These are phyloP conservation scores for Betula pendula DNA, from an alignment of 306 rosid genomes.

Conservation along the genomic window DNA sequence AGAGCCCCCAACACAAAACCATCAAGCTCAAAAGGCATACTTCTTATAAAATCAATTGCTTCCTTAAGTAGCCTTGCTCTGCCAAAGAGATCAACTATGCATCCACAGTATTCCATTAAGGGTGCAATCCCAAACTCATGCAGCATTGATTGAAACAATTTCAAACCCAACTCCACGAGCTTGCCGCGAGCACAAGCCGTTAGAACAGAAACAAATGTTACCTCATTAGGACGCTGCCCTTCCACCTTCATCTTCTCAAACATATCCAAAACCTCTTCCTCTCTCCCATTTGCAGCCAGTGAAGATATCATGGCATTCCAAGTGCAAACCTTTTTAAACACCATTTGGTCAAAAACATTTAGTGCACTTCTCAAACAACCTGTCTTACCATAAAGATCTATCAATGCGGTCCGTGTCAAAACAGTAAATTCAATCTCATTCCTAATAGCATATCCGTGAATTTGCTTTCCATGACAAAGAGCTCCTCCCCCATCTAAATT, in stretches of 20 bases:
- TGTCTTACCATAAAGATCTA: slow-evolving; percentile 76
- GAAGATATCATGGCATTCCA: slow-evolving; percentile 89
- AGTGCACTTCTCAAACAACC: slow-evolving; percentile 47
- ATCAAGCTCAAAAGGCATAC: slow-evolving; percentile 72
- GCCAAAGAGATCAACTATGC: slow-evolving; percentile 75
- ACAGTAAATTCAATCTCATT: slow-evolving; percentile 44
- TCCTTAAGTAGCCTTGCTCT: slow-evolving; percentile 70
- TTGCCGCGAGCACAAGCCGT: slow-evolving; percentile 74
- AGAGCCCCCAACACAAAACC: slow-evolving; percentile 67
- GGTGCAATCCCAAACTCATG: slow-evolving; percentile 46
- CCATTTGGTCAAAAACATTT: slow-evolving; percentile 46
- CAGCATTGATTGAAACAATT: slow-evolving; percentile 55
- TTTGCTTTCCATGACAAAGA: slow-evolving; percentile 60
- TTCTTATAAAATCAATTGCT: slow-evolving; percentile 50
- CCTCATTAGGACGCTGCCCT: slow-evolving; percentile 50
- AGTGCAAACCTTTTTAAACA: slow-evolving; percentile 51
- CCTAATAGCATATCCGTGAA: slow-evolving; percentile 52
- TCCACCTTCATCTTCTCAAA: slow-evolving; percentile 54
- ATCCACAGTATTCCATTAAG: slow-evolving; percentile 65
- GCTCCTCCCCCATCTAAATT: slow-evolving; percentile 46
- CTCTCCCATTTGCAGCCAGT: slow-evolving; percentile 64
- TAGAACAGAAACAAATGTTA: slow-evolving; percentile 68
- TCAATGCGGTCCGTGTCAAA: slow-evolving; percentile 58
- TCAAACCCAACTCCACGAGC: slow-evolving; percentile 50
- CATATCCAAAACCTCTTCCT: slow-evolving; percentile 58